Base-by-base conservation (phyloP, 495 filamentous ascomycete species). In the Tuber microsphaerosporum region DNA sequence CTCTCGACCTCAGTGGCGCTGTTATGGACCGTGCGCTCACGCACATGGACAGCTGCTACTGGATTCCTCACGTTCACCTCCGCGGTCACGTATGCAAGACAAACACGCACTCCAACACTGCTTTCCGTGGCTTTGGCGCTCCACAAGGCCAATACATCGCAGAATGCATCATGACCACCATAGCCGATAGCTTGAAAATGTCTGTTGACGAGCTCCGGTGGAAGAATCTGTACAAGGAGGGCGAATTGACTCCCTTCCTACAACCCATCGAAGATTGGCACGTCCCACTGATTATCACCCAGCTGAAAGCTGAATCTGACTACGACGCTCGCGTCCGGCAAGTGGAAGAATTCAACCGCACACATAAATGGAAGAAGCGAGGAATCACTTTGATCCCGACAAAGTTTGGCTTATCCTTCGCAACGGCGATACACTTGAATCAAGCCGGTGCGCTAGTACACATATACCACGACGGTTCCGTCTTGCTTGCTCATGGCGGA, bases 51-150 rank as follows among this genome's bases (percentile, higher is more conserved):
- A 84, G 83, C 68, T 77, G 77, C 34, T 86, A 86, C 71, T 84
- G 84, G 75, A 84, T 83, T 22, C 84, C 84, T 16, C 74, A 86
- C 76, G 82, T 85, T 9, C 75, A 82, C 71, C 75, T 86, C 44
- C 82, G 84, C 1, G 84, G 83, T 3, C 82, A 85, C 73, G 80
- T 84, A 19, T 86, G 84, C 75, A 84, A 81, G 77, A 86, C 84
- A 8, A 85, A 86, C 26, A 85, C 78, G 8, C 84, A 86, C 75
- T 85, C 84, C 70, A 86, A 86, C 69, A 86, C 84, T 6, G 84
- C 84, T 7, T 86, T 84, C 76, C 74, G 84, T 73, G 84, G 84
- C 5, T 86, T 86, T 74, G 84, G 84, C 19, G 84, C 82, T 1
- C 84, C 84, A 0, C 84, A 86, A 72, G 84, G 82, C 14, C 85